A percentile compares a stretch with the other conserved stretches of the same genome.
These are phyloP conservation scores for Jaapia argillacea DNA, from an alignment of 768 basidiomycete species.

Conservation along the genomic window DNA sequence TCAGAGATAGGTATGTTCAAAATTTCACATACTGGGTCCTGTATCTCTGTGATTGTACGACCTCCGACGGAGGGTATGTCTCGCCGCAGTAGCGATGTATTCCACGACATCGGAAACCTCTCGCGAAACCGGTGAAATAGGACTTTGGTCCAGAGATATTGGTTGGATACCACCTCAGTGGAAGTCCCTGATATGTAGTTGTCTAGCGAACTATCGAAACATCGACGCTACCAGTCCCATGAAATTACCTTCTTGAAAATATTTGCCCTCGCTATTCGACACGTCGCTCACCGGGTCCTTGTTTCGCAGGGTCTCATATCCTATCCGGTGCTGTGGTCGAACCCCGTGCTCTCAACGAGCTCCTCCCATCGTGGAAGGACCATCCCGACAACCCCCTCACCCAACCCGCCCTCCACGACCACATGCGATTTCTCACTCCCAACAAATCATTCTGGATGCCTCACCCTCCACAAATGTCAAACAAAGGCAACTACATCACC, in stretches of 20 bases:
- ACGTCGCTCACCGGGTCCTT: neutral
- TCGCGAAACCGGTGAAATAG: neutral
- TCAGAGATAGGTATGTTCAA: slow-evolving; percentile 73
- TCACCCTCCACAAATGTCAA: slow-evolving; percentile 95
- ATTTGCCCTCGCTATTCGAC: neutral
- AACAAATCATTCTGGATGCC: slow-evolving; percentile 70
- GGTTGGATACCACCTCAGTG: too few species aligned
- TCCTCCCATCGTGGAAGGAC: slow-evolving; percentile 77
- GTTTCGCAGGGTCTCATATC: slow-evolving; percentile 74
- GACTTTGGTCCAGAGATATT: neutral
- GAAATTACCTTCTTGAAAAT: neutral
- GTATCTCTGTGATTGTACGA: too few species aligned
- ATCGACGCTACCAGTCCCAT: too few species aligned
- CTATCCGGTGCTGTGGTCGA: slow-evolving; percentile 95
- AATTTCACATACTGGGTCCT: neutral
- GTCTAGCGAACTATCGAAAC: too few species aligned
- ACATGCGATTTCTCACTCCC: slow-evolving; percentile 80
- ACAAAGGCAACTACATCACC: slow-evolving; percentile 87
- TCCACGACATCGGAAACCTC: neutral
- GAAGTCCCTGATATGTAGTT: too few species aligned
- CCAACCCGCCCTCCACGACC: slow-evolving; percentile 65
- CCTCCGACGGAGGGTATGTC: neutral
- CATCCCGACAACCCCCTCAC: slow-evolving; percentile 65
- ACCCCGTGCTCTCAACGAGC: slow-evolving; percentile 81
- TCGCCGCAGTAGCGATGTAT: neutral